Conservation (phyloP, 345 rosid species). For the Xanthoceras sorbifolium region DNA sequence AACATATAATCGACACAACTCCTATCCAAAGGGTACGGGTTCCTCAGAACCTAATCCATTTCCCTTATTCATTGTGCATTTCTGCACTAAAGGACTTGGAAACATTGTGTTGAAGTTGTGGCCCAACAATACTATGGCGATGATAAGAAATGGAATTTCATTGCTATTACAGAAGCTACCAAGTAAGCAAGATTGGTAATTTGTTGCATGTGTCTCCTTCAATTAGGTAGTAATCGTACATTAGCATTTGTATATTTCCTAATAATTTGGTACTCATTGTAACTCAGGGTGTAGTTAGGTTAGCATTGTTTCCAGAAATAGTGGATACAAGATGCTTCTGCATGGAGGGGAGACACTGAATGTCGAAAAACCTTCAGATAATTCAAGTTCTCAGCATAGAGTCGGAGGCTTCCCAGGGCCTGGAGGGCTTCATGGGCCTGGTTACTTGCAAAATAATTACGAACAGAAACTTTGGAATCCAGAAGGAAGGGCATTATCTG, state of each 20-base stretch:
- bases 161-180: slow-evolving; percentile 75
- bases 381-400: slow-evolving; percentile 39
- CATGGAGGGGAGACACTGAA: slow-evolving; percentile 87
- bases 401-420: slow-evolving; percentile 22
- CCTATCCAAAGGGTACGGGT: slow-evolving; percentile 43
- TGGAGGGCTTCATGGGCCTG: slow-evolving; percentile 32
- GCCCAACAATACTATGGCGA: slow-evolving; percentile 81
- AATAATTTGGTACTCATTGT: slow-evolving; percentile 19
- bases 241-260: slow-evolving; percentile 10
- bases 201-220: slow-evolving; percentile 3
- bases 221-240: neutral
- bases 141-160: slow-evolving; percentile 83
- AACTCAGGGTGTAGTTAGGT: slow-evolving; percentile 65
- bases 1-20: slow-evolving; percentile 76
- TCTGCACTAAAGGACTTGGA: slow-evolving; percentile 84
- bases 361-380: slow-evolving; percentile 43
- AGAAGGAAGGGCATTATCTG: slow-evolving; percentile 83
- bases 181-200: slow-evolving; percentile 53
- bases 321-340: slow-evolving; percentile 92
- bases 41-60: slow-evolving; percentile 41
- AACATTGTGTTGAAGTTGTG: slow-evolving; percentile 79
- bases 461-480: slow-evolving; percentile 54
- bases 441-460: slow-evolving; percentile 30
- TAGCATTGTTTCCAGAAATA: slow-evolving; percentile 61
- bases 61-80: slow-evolving; percentile 75